Conservation (phyloP, 2,329 filamentous ascomycete genomes). For the Talaromyces sp. region DNA sequence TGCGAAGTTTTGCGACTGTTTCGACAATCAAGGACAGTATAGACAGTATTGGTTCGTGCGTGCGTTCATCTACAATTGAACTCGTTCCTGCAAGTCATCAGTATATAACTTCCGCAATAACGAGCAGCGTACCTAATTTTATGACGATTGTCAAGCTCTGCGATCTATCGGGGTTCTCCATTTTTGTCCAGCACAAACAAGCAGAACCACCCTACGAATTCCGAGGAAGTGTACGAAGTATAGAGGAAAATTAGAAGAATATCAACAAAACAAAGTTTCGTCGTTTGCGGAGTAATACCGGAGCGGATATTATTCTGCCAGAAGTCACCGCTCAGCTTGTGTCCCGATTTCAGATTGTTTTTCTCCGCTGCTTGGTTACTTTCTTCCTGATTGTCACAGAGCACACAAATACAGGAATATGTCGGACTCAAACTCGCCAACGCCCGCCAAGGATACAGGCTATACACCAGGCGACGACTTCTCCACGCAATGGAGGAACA, state of each 20-base stretch:
- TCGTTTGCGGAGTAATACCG: conserved; percentile 14
- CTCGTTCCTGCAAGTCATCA: conserved; percentile 68
- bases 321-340: conserved; percentile 1
- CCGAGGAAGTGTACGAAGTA: background rate
- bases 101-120: background rate
- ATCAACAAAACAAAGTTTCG: conserved; percentile 10
- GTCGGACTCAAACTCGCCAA: conserved; percentile 16
- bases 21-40: conserved; percentile 91
- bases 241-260: background rate
- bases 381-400: background rate
- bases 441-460: conserved; percentile 31
- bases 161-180: conserved; percentile 27
- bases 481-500: conserved; percentile 68
- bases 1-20: conserved; percentile 79
- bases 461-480: conserved; percentile 41
- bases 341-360: background rate
- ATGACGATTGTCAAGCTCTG: conserved; percentile 38
- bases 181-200: conserved; percentile 20
- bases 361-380: background rate
- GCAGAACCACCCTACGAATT: background rate
- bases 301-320: conserved; percentile 16
- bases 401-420: conserved; percentile 3
- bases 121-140: conserved; percentile 33
- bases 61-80: conserved; percentile 97
- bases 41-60: conserved; percentile 87